These are phyloP conservation scores for Mallotus japonicus DNA, from an alignment of 441 rosid genomes.

Conservation along the genomic window DNA sequence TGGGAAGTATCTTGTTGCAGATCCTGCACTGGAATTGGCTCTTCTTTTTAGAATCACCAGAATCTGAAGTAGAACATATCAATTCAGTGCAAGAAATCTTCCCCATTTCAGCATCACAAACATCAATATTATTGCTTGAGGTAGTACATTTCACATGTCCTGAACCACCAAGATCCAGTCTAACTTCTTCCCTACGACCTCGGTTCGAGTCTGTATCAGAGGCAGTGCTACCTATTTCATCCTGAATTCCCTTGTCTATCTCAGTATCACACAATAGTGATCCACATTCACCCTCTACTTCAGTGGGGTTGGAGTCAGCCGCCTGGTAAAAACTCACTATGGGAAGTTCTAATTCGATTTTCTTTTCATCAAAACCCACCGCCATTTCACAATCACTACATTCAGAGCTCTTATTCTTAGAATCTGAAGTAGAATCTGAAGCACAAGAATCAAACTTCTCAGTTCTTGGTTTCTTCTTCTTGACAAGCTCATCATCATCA, in stretches of 20 bases:
- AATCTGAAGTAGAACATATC: conserved; percentile 16
- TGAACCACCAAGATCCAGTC: conserved; percentile 21
- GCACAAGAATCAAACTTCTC: conserved; percentile 21
- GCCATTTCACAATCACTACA: conserved; percentile 20
- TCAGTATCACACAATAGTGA: conserved; percentile 18
- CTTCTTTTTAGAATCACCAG: conserved; percentile 28
- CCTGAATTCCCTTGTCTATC: conserved; percentile 14
- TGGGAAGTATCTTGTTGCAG: conserved; percentile 49
- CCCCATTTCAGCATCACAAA: conserved; percentile 22
- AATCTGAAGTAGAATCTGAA: conserved; percentile 32
- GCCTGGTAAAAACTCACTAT: background rate
- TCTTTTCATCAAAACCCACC: conserved; percentile 21
- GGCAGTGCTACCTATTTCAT: conserved; percentile 11
- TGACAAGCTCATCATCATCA: conserved; percentile 19
- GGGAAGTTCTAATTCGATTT: conserved; percentile 22
- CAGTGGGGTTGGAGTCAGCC: conserved; percentile 18
- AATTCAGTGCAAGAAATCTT: conserved; percentile 23
- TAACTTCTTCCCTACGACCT: conserved; percentile 21
- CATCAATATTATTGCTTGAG: conserved; percentile 16
- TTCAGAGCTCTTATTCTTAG: conserved; percentile 26
- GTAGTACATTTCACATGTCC: conserved; percentile 14
- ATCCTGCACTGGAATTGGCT: conserved; percentile 40
- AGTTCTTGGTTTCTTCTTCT: conserved; percentile 23
- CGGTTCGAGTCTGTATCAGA: conserved; percentile 22
- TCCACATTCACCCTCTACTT: conserved; percentile 21